A percentile compares a stretch with the other conserved stretches of the same genome.
phyloP scores from a whole-genome alignment of 768 basidiomycete species.

The Lactarius quietus region DNA sequence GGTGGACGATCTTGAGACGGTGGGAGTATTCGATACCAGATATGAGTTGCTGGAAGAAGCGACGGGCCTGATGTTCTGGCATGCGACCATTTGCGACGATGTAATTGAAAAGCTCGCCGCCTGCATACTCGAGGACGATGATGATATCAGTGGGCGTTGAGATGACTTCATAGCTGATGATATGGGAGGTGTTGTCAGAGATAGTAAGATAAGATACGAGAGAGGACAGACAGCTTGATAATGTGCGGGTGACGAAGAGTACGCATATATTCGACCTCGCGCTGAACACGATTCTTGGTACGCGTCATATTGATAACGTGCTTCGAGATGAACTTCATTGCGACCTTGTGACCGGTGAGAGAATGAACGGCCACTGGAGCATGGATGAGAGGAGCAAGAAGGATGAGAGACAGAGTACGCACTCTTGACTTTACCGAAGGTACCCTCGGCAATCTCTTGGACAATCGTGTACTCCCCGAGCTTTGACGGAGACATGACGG shows the following conservation, averaged over 20 bases:
- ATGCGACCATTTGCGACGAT: slow-evolving; percentile 94
- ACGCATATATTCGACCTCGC: slow-evolving; percentile 97
- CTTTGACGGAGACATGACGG: slow-evolving; percentile 56
- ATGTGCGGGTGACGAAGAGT: slow-evolving; percentile 94
- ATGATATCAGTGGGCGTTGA: slow-evolving; percentile 95
- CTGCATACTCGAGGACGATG: slow-evolving; percentile 96
- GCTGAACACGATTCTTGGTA: slow-evolving; percentile 87
- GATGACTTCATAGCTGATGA: slow-evolving; percentile 79
- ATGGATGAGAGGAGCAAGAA: slow-evolving; percentile 13
- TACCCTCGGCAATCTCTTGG: slow-evolving; percentile 89
- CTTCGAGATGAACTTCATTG: slow-evolving; percentile 97
- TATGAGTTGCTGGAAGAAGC: slow-evolving; percentile 98
- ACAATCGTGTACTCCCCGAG: slow-evolving; percentile 90
- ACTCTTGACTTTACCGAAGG: slow-evolving; percentile 99
- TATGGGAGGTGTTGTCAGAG: not conserved
- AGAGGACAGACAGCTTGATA: slow-evolving; percentile 79
- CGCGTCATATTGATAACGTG: slow-evolving; percentile 88
- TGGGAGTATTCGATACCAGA: slow-evolving; percentile 97
- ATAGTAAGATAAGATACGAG: slow-evolving; percentile 19
- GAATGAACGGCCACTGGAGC: slow-evolving; percentile 84
- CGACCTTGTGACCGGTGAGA: slow-evolving; percentile 92
- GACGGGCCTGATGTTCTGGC: slow-evolving; percentile 79
- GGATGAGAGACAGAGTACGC: slow-evolving; percentile 36
- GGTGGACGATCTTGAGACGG: slow-evolving; percentile 93
- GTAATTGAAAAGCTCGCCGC: slow-evolving; percentile 97